Percentiles rank a stretch among this genome's conserved stretches.
phyloP scores from a whole-genome alignment of 768 basidiomycete genomes.

The Leccinum truebloodii region DNA sequence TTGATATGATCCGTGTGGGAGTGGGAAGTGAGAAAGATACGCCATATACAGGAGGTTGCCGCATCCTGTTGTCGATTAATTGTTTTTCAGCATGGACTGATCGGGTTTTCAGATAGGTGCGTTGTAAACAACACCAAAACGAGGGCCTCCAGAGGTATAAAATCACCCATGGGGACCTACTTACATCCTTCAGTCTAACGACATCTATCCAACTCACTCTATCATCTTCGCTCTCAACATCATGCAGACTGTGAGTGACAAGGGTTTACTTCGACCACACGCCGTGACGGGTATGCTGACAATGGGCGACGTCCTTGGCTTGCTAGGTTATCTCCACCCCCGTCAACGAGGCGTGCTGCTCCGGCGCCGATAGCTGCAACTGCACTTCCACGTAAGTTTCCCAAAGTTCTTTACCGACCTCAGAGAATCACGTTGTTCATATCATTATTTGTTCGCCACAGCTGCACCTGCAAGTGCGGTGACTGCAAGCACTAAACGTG shows the following conservation, averaged over 20 bases:
- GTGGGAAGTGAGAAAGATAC: neutral
- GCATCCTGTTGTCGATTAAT: neutral
- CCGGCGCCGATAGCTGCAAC: slow-evolving; percentile 5
- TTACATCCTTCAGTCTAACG: neutral
- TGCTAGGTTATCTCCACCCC: slow-evolving; percentile 11
- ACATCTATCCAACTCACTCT: neutral
- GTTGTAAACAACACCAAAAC: slow-evolving; percentile 8
- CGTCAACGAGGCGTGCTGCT: slow-evolving; percentile 25
- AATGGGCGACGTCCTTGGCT: neutral
- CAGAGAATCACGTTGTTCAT: neutral
- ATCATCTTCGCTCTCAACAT: slow-evolving; percentile 3
- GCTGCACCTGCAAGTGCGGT: slow-evolving; percentile 21
- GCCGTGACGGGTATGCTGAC: neutral
- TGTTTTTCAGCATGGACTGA: neutral
- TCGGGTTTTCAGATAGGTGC: neutral
- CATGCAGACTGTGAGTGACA: slow-evolving; percentile 25
- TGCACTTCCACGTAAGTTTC: slow-evolving; percentile 15
- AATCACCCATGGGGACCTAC: neutral
- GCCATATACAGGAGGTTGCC: neutral
- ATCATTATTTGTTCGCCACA: neutral
- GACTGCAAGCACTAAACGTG: slow-evolving; percentile 23
- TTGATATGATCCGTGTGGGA: neutral
- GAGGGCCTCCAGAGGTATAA: slow-evolving; percentile 10
- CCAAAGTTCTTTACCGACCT: neutral
- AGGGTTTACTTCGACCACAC: neutral